Evolutionary conservation across 148 eudicot species (phyloP).

Genomic region (Nyssa sinensis): DNA sequence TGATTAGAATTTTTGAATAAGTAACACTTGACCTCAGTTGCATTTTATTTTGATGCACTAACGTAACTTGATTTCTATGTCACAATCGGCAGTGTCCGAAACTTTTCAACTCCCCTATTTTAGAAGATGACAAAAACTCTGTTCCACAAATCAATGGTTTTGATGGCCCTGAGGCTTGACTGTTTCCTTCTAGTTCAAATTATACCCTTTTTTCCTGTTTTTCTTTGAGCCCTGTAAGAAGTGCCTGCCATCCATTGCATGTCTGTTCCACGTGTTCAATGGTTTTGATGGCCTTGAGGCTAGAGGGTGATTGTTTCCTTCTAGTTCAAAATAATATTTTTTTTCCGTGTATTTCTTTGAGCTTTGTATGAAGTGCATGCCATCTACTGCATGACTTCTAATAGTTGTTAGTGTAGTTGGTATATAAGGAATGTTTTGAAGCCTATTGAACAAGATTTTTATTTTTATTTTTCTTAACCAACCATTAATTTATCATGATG

Average conservation of each 20-base stretch:
- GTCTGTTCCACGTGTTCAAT: not conserved
- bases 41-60: not conserved
- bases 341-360: not conserved
- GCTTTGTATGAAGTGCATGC: not conserved
- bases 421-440: not conserved
- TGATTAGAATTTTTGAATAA: not conserved
- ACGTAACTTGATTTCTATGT: not conserved
- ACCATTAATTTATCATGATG: not conserved
- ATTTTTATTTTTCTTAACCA: not conserved
- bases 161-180: not conserved
- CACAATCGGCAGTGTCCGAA: not conserved
- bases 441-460: not conserved
- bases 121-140: not conserved
- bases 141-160: not conserved
- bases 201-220: not conserved
- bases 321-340: not conserved
- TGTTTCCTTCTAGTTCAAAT: not conserved
- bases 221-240: not conserved
- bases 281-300: not conserved
- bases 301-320: not conserved
- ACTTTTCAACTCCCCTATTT: not conserved
- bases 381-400: not conserved
- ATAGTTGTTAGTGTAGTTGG: not conserved
- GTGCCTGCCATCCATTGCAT: not conserved
- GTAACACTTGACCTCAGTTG: not conserved